Evolutionary conservation across 352 stramenopile species (phyloP), one percentile per base, ranked within the genome.

Genomic region (Aphanomyces stellatus): DNA sequence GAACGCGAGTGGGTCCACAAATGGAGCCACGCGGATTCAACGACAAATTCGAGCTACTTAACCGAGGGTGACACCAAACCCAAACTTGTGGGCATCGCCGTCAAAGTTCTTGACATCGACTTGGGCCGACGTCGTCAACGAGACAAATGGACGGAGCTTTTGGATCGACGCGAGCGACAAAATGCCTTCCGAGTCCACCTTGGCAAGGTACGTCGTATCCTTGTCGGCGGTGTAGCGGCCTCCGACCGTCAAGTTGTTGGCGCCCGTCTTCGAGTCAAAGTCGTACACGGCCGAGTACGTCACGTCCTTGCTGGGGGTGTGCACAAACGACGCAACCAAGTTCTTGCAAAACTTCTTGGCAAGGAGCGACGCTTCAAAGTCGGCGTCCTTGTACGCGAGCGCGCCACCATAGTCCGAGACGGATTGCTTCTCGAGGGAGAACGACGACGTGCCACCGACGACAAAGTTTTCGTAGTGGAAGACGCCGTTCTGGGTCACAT

Each of bases 101-200:
- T 95, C 85, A 64, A 95, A 93, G 81, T 95, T 93, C 87, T 95
- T 95, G 64, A 85, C 87, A 72, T 95, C 87, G 42, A 95, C 88
- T 76, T 92, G 84, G 56, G 84, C 84, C 60, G 80, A 91, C 35
- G 85, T 93, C 65, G 85, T 88, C 46, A 95, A 75, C 74, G 80
- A 76, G 69, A 93, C 69, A 76, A 90, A 92, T 37, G 85, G 83
- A 59, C 83, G 84, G 40, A 95, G 85, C 82, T 93, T 95, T 74
- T 93, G 82, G 51, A 93, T 75, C 53, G 90, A 76, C 61, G 84
- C 83, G 60, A 95, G 73, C 57, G 87, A 95, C 53, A 95, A 79
- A 74, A 91, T 80, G 70, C 87, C 86, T 68, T 94, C 82, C 65
- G 86, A 93, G 71, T 94, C 82, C 56, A 94, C 80, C 78, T 94